Evolutionary conservation across 768 basidiomycete genomes (phyloP).

Genomic region (Neoboletus brunneissimus): DNA sequence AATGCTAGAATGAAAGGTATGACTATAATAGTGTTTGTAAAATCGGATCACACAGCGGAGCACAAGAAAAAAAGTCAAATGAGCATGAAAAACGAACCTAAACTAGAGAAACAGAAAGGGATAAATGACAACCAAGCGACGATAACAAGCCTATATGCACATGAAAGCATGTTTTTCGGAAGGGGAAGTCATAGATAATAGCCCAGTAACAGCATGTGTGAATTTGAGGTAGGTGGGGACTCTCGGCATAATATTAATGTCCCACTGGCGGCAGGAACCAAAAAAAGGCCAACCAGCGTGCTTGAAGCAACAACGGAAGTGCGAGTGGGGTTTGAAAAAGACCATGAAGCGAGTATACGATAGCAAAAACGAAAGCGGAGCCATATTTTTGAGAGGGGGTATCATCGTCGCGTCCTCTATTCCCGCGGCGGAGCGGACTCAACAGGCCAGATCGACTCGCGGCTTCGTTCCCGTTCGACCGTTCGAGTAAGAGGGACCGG

Average conservation of each 20-base stretch:
- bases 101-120: constrained; percentile 13
- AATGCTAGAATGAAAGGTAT: constrained; percentile 19
- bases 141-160: constrained; percentile 25
- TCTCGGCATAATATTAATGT: constrained; percentile 30
- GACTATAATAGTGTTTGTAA: constrained; percentile 16
- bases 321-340: constrained; percentile 27
- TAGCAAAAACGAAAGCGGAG: constrained; percentile 32
- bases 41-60: constrained; percentile 16
- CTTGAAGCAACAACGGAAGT: constrained; percentile 6
- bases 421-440: constrained; percentile 27
- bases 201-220: constrained; percentile 22
- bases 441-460: constrained; percentile 31
- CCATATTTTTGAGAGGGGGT: constrained; percentile 21
- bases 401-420: constrained; percentile 21
- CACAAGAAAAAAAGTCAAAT: constrained; percentile 11
- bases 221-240: constrained; percentile 13
- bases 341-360: constrained; percentile 18
- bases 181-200: constrained; percentile 27
- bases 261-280: constrained; percentile 15
- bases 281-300: constrained; percentile 13
- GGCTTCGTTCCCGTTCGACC: constrained; percentile 29
- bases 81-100: constrained; percentile 10
- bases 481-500: constrained; percentile 24
- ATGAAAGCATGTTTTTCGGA: constrained; percentile 27
- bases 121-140: constrained; percentile 29